Conservation (phyloP, 805 yeast genomes). For the Starmerella riodocensis region DNA sequence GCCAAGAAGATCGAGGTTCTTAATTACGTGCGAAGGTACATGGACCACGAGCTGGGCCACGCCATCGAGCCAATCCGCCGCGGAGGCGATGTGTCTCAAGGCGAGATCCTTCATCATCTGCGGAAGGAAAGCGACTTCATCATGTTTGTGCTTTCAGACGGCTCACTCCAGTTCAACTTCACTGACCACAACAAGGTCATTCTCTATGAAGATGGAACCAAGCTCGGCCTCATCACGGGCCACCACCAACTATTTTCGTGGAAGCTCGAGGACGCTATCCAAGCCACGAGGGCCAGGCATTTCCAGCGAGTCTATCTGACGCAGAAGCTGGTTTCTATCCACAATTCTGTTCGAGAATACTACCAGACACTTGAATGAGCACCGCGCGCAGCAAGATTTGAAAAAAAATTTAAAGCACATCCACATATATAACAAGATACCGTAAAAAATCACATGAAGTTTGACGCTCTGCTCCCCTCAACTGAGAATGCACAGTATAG, state of each 20-base stretch:
- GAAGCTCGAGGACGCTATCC: conserved; percentile 13
- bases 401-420: too few species aligned
- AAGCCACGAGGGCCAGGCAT: conserved; percentile 9
- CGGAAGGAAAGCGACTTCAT: conserved; percentile 67
- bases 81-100: conserved; percentile 27
- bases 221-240: conserved; percentile 56
- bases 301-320: conserved; percentile 12
- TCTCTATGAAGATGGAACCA: conserved; percentile 59
- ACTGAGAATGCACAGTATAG: too few species aligned
- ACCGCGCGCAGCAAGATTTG: too few species aligned
- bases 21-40: conserved; percentile 77
- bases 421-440: too few species aligned
- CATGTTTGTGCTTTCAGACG: conserved; percentile 87
- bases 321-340: conserved; percentile 10
- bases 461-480: too few species aligned
- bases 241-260: conserved; percentile 19
- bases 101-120: conserved; percentile 63
- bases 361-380: conserved; percentile 1
- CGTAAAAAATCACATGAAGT: too few species aligned
- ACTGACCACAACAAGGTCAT: conserved; percentile 87
- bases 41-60: conserved; percentile 79
- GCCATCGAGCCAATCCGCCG: conserved; percentile 37
- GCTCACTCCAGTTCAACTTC: conserved; percentile 86
- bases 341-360: conserved; percentile 11
- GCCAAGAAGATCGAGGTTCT: conserved; percentile 62